Base-by-base conservation (phyloP, 192 early-diverging fungal species). In the Mortierella antarctica region DNA sequence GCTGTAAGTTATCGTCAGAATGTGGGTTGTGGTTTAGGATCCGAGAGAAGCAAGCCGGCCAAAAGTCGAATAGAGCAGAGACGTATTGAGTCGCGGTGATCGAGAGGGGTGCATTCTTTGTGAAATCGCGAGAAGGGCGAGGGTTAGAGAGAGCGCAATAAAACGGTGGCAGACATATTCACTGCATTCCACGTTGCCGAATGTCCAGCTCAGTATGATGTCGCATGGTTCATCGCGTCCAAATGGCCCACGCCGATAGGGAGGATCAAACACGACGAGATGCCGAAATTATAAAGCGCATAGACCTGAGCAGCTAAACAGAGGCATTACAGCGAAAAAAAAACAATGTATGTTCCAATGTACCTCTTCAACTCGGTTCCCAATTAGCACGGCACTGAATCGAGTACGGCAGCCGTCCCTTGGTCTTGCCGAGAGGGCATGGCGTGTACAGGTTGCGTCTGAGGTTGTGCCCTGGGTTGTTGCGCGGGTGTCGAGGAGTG, bases 291-390 rank as follows among this genome's bases (percentile, higher is more conserved):
- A 55, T 18, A 8, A 20, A 55, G 53, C 1, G 21, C 8, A 20
- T 20, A 8, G n/a, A 10, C 31, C 48, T 8, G 2, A 3, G 18
- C 17, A 14, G 14, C 15, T 53, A 47, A 21, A 48, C 46, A 15
- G 5, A 62, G 14, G 13, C 15, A 53, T 55, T 48, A 57, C 11
- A 55, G 41, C 15, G 45, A 20, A 47, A 62, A 13, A 17, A 45
- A 57, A 69, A 54, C 9, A 11, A 70, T 39, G 17, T 11, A 23
- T 21, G 11, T 13, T 42, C 41, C 42, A 57, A 41, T 63, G 41
- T 62, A 75, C 73, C 73, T 79, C 69, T 45, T 79, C 69, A 65
- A 58, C 67, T 17, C 52, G 50, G 40, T 79, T 67, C 42, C 68
- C 76, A 23, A 67, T 67, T 6, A 63, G 69, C 23, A 67, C 63